phyloP scores from a whole-genome alignment of 1,284 basidiomycete species.

The Cryptococcus amylolentus region DNA sequence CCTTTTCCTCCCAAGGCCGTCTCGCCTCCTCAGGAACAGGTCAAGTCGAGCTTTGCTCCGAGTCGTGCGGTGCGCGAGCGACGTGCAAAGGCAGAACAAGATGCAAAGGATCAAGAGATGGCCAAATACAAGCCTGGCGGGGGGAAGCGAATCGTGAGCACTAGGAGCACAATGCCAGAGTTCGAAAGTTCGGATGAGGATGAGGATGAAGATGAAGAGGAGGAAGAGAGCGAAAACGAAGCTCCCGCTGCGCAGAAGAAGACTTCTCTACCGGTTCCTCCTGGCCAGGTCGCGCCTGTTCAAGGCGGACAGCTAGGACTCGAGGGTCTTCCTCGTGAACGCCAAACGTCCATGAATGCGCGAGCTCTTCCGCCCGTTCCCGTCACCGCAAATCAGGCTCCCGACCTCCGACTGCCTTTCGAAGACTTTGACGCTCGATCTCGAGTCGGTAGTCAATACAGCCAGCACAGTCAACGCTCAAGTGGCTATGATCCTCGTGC shows the following conservation, averaged over 20 bases:
- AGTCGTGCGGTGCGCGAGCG: conserved; percentile 75
- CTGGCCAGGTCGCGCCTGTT: conserved; percentile 6
- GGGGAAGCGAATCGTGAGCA: conserved; percentile 20
- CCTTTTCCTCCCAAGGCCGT: neutral
- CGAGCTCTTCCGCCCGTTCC: conserved; percentile 20
- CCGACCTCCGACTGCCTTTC: conserved; percentile 7
- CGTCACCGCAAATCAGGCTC: conserved; percentile 7
- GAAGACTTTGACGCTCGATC: neutral
- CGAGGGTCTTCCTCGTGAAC: neutral
- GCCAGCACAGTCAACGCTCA: neutral
- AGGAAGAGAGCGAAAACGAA: conserved; percentile 65
- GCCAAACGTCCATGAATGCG: conserved; percentile 2
- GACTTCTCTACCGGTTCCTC: conserved; percentile 25
- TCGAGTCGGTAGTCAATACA: neutral
- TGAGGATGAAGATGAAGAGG: conserved; percentile 69
- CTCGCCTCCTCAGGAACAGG: conserved; percentile 33
- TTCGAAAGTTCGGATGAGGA: conserved; percentile 64
- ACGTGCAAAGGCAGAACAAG: conserved; percentile 71
- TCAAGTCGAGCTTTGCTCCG: conserved; percentile 76
- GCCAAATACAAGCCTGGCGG: conserved; percentile 54
- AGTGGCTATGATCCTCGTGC: neutral
- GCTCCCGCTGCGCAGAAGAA: conserved; percentile 12
- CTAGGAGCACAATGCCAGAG: neutral
- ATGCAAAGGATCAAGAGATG: conserved; percentile 62
- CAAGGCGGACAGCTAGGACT: neutral